Evolutionary conservation across 2,329 filamentous ascomycete genomes (phyloP).

Genomic region (Stenocarpella maydis): DNA sequence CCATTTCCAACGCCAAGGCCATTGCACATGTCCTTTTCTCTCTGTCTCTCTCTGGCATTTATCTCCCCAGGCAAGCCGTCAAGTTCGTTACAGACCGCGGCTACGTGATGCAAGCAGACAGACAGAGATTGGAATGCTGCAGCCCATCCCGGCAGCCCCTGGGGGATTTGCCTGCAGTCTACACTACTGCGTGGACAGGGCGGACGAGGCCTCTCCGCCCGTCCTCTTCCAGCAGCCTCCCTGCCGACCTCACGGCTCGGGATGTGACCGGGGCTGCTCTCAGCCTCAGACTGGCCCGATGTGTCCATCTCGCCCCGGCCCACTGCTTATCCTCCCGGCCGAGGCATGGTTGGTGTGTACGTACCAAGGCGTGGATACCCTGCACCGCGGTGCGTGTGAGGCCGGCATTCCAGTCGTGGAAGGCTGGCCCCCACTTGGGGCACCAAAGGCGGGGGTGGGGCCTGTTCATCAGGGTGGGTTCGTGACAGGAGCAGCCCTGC

Average conservation of each 20-base stretch:
- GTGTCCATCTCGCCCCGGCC: background rate
- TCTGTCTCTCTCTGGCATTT: too few relatives aligned
- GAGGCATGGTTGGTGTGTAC: background rate
- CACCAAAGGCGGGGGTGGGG: background rate
- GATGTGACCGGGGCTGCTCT: conserved; percentile 13
- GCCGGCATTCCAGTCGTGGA: conserved; percentile 20
- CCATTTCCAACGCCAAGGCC: background rate
- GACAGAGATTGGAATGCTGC: background rate
- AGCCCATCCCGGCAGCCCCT: background rate
- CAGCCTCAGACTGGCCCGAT: background rate
- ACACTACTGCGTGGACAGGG: background rate
- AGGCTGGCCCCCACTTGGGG: conserved; percentile 18
- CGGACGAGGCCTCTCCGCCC: conserved; percentile 18
- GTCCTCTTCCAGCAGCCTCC: background rate
- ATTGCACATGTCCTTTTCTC: background rate
- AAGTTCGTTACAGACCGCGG: background rate
- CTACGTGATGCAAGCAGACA: background rate
- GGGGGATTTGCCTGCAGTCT: background rate
- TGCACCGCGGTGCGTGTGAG: conserved; percentile 8
- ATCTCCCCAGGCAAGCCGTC: background rate
- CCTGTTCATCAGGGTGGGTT: background rate
- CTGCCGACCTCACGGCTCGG: conserved; percentile 11
- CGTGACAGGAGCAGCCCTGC: background rate
- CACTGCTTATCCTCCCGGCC: background rate
- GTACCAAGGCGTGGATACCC: background rate